Evolutionary conservation across 345 rosid genomes (phyloP).

Genomic region (Citrus cavaleriei): DNA sequence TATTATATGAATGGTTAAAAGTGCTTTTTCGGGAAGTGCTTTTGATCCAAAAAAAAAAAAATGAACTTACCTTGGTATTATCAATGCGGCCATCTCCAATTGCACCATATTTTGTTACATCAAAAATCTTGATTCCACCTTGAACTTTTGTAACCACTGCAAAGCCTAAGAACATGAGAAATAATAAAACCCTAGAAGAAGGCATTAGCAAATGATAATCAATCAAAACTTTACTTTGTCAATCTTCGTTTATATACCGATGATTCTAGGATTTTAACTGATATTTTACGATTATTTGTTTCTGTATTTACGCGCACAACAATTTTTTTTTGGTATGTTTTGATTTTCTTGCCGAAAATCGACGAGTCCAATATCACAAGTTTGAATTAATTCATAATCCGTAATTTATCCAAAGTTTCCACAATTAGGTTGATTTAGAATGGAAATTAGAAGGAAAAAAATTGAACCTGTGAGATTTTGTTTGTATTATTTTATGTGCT

Average conservation of each 20-base stretch:
- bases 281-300: neutral
- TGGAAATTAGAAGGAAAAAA: neutral
- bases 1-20: neutral
- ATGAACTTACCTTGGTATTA: conserved; percentile 12
- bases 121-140: neutral
- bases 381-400: neutral
- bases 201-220: neutral
- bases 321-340: neutral
- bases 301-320: neutral
- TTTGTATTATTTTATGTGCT: neutral
- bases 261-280: neutral
- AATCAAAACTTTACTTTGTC: neutral
- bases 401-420: neutral
- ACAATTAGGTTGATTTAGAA: neutral
- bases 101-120: conserved; percentile 23
- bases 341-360: neutral
- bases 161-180: neutral
- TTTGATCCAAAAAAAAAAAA: neutral
- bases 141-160: neutral
- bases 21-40: neutral
- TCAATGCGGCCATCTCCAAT: conserved; percentile 17
- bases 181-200: neutral
- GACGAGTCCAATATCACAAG: neutral
- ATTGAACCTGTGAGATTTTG: neutral
- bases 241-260: neutral